Evolutionary conservation across 169 alveolate species (phyloP).

Genomic region (Eimeria tenella): DNA sequence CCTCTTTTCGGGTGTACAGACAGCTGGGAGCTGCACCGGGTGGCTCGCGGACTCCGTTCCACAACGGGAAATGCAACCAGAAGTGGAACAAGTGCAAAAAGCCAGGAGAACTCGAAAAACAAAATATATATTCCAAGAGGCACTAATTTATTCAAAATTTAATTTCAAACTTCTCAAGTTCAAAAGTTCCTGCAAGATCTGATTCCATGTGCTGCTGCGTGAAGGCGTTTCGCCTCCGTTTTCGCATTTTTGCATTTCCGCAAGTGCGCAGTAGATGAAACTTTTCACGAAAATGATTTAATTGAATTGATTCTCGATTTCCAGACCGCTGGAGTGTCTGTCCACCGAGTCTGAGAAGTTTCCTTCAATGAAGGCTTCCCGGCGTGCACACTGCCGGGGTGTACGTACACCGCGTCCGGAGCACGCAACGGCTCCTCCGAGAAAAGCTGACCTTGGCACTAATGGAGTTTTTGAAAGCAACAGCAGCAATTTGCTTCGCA

Average conservation of each 20-base stretch:
- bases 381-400: background rate
- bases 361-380: too few species aligned
- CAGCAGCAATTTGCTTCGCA: conserved; percentile 80
- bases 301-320: too few species aligned
- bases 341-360: background rate
- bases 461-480: conserved; percentile 80
- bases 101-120: background rate
- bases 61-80: background rate
- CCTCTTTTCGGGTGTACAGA: background rate
- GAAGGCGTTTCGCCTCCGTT: too few species aligned
- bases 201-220: too few species aligned
- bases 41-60: background rate
- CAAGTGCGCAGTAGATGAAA: too few species aligned
- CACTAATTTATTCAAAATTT: background rate
- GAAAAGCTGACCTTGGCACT: conserved; percentile 76
- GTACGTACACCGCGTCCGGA: background rate
- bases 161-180: too few species aligned
- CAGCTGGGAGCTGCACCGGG: background rate
- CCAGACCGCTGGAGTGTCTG: background rate
- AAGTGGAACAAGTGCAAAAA: background rate
- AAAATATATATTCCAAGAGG: background rate
- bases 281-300: too few species aligned
- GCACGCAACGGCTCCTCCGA: background rate
- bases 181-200: background rate
- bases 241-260: too few species aligned